Base-by-base conservation (phyloP, 2,329 filamentous ascomycete species). In the Didymella arachidicola region DNA sequence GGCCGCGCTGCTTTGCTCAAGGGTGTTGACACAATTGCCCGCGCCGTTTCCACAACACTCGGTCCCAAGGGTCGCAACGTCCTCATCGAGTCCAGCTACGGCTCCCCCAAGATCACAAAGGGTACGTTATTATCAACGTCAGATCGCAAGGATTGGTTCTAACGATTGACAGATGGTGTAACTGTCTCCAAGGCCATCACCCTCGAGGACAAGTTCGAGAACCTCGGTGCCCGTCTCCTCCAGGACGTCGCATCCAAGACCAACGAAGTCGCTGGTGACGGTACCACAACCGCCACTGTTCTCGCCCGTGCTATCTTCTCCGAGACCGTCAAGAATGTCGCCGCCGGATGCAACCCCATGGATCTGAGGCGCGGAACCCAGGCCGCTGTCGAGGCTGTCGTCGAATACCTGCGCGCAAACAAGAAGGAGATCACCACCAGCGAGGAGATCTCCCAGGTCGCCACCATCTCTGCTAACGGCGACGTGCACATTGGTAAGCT, bases 321-420 rank as follows among this genome's bases (percentile, higher is more conserved):
- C 80, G 95, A 99, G 87, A 98, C 94, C 54, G 95, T 98, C 79
- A 99, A 99, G 90, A 99, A 99, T 80, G 95, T 99, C 67, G 95
- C 95, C 68, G 95, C 95, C 65, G 95, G 95, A 77, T 99, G 95
- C 90, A 99, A 99, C 85, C 95, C 95, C 69, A 98, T 99, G 95
- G 95, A 99, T 77, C 87, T 99, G 75, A 90, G 95, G 80, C 90
- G 95, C 73, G 95, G 95, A 80, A 98, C 95, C 75, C 95, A 99
- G 85, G 91, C 93, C 69, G 94, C 94, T 59, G 95, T 99, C 65
- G 92, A 97, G 66, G 89, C 93, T 62, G 95, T 97, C 57, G 93
- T 99, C 72, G 88, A 97, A 75, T 99, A 89, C 83, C 87, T 99
- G 72, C 91, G 93, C 83, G 86, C 90, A 80, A 95, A 99, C 87